Evolutionary conservation across 1,284 basidiomycete genomes (phyloP), one percentile per base, ranked within the genome.

Genomic region (Moniliella sp.): DNA sequence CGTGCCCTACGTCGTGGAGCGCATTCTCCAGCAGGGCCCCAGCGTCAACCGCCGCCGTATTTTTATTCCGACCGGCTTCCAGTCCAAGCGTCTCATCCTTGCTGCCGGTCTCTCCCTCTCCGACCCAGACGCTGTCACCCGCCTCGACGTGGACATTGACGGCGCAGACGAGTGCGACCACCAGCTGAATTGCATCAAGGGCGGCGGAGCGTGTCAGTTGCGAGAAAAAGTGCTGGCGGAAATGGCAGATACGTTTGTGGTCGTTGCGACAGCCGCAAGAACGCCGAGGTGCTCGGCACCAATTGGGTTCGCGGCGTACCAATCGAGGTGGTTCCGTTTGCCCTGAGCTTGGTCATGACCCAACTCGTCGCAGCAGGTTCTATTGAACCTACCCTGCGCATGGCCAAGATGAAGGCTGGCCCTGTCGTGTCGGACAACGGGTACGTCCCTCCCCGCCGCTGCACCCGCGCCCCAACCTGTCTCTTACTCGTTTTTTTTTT

Each of bases 181-280:
- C 26, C 64, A 74, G 25, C 67, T 99, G 33, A 91, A 97, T 65
- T 79, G 79, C 40, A 88, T 99, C 67, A 97, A 97, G 64, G 88
- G 88, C 9, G 88, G 88, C 35, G 88, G 88, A 7, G 88, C 84
- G 1, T 94, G 88, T 62, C 91, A 97, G 50, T 65, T 97, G 19
- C 73, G 86, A 21, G 91, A 97, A 65, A 97, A 97, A 63, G 84
- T 97, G 2, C 70, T 97, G 12, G 86, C 60, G 9, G 88, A 94
- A 61, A 83, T 83, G 12, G 86, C 91, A n/a, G 71, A 72, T 47
- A 35, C 49, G 27, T 94, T 88, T 66, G 68, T 94, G 56, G 69
- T 94, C 29, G 88, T 97, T 27, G 88, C 30, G 91, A 97, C 63
- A 82, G 78, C 64, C 73, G 88, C 45, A 97, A 62, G 40, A 83